Base-by-base conservation (phyloP, 306 rosid species). In the Canavalia gladiata region DNA sequence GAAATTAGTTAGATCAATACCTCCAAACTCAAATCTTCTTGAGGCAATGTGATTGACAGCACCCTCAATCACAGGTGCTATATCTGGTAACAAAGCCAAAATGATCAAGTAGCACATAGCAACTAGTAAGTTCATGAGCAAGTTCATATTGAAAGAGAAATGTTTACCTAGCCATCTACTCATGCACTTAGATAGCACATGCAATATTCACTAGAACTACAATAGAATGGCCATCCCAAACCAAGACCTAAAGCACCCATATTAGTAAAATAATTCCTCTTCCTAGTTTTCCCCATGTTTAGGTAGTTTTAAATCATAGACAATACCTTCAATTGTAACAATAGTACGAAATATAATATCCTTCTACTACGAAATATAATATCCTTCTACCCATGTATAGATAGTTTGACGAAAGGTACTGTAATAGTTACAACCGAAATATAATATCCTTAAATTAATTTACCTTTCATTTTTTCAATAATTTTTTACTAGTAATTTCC, bases 21-120 rank as follows among this genome's bases (percentile, higher is more conserved):
- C 99, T 86, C 99, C 99, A 86, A 93, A 84, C 85, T 95, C 99
- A 91, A 95, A 90, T 87, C 99, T 91, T 84, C 92, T 90, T 8
- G 97, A 95, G 54, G 97, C 97, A 87, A 95, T 95, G 89, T 93
- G 99, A 83, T 95, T 97, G 81, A 95, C 99, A 8, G 99, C 99
- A 84, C 99, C 99, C 90, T 93, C 99, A 88, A 95, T 83, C 54
- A 95, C 97, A 18, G 99, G 99, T 25, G 99, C 97, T 88, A 95
- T 95, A 85, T 95, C 99, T 95, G 87, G 77, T 50, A 54, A 88
- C 2, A 66, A 77, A 52, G 59, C 42, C 75, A 85, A 75, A 74
- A 60, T 49, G 58, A 79, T 51, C 71, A 81, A 73, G 70, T 6
- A 28, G 47, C 35, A 71, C 49, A 75, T 3, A 39, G 35, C 9